Conservation (phyloP, 176 grass and related monocot species). For the Saccharum officinarum region DNA sequence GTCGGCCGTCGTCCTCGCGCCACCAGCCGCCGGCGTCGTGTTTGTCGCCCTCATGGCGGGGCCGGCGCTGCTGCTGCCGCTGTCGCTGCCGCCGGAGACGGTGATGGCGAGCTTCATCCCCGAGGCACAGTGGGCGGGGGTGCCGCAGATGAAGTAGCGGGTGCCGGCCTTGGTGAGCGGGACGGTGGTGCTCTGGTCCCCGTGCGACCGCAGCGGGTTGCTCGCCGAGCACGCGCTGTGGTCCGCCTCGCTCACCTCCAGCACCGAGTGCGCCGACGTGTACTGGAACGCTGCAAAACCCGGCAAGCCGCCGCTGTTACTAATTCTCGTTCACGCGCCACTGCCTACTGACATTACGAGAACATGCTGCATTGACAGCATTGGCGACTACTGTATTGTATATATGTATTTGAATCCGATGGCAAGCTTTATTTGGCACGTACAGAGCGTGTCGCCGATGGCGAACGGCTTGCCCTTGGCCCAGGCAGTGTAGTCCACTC, state of each 20-base stretch:
- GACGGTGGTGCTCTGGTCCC: slow-evolving; percentile 58
- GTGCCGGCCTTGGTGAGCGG: slow-evolving; percentile 48
- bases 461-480: slow-evolving; percentile 54
- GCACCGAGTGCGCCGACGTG: slow-evolving; percentile 39
- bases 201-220: slow-evolving; percentile 49
- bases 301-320: neutral
- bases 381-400: neutral
- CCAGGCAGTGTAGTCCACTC: slow-evolving; percentile 65
- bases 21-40: neutral
- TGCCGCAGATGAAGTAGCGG: slow-evolving; percentile 78
- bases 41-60: neutral
- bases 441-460: slow-evolving; percentile 57
- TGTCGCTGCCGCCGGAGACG: neutral
- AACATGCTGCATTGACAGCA: neutral
- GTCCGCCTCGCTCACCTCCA: slow-evolving; percentile 64
- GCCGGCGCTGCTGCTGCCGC: neutral
- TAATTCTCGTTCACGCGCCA: neutral
- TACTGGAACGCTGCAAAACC: slow-evolving; percentile 58
- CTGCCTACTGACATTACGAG: neutral
- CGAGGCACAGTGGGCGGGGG: slow-evolving; percentile 50
- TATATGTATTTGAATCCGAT: neutral
- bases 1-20: neutral
- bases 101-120: slow-evolving; percentile 77
- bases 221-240: slow-evolving; percentile 53
- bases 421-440: neutral